Base-by-base conservation (phyloP, 768 basidiomycete genomes). In the Multifurca ochricompacta region DNA sequence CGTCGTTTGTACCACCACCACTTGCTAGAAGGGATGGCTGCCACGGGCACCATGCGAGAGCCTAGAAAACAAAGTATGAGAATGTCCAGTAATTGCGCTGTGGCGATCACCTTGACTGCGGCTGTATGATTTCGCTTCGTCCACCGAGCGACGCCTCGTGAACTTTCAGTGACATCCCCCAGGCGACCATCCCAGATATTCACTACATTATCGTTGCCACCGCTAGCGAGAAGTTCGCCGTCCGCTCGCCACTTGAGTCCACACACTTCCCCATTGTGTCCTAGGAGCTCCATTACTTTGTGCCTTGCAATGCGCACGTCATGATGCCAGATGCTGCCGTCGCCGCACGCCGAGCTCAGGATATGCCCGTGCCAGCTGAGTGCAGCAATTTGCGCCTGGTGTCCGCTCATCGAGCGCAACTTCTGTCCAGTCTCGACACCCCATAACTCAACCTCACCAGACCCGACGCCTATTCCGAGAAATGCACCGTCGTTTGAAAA, bases 11-110 rank as follows among this genome's bases (percentile, higher is more conserved):
- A 0, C 96, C 96, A 0, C 60, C 60, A 4, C 60, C 60, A 6
- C 34, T 56, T 3, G 60, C 60, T 28, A 61, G 51, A 39, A 61
- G 58, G 14, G 60, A 61, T 21, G 60, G 53, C 48, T 93, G 89
- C 96, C 96, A 98, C 0, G 95, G 92, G 59, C 91, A 95, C 92
- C 96, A 99, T 1, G 92, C 91, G 51, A 99, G 73, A 1, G 93
- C 94, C 90, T 92, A 59, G n/a, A 54, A 16, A 43, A 48, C n/a
- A 11, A 39, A 32, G 46, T 40, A 41, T 42, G 6, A 21, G 53
- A 31, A 30, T 5, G 9, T 19, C n/a, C n/a, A n/a, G n/a, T n/a
- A 34, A 37, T 34, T 43, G 18, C 47, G 6, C 8, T 43, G 16
- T 16, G 16, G 32, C 40, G 59, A 62, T 19, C 54, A 77, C 82